Conservation (phyloP, 352 stramenopile species). For the Pythium inflatum region DNA sequence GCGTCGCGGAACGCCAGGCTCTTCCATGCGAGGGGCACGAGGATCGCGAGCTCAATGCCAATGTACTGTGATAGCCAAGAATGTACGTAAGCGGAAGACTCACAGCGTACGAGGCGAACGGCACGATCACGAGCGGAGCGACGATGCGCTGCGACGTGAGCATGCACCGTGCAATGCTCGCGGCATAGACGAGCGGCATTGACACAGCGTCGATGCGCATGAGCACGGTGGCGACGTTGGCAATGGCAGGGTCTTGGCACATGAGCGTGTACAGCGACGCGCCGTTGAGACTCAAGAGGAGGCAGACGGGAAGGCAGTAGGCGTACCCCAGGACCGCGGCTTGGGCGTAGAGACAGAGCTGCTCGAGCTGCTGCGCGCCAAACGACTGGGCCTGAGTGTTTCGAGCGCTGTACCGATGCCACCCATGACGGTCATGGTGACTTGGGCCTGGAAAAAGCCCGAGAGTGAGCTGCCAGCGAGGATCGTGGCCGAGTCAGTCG, state of each 20-base stretch:
- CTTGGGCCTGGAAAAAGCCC: slow-evolving; percentile 18
- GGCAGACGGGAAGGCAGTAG: slow-evolving; percentile 22
- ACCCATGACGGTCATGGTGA: slow-evolving; percentile 22
- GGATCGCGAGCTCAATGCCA: slow-evolving; percentile 34
- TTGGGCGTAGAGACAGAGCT: slow-evolving; percentile 54
- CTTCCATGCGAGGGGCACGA: not conserved
- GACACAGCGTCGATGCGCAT: slow-evolving; percentile 25
- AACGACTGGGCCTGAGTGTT: slow-evolving; percentile 48
- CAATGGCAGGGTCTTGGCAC: slow-evolving; percentile 41
- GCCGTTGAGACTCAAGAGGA: slow-evolving; percentile 30
- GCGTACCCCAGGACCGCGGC: slow-evolving; percentile 35
- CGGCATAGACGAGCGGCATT: slow-evolving; percentile 39
- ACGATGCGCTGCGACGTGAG: slow-evolving; percentile 49
- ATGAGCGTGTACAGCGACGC: slow-evolving; percentile 33
- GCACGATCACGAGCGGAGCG: slow-evolving; percentile 38
- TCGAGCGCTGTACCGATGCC: slow-evolving; percentile 38
- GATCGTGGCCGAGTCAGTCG: slow-evolving; percentile 26
- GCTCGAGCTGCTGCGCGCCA: slow-evolving; percentile 37
- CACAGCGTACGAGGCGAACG: slow-evolving; percentile 28
- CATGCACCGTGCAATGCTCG: slow-evolving; percentile 32
- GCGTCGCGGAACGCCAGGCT: slow-evolving; percentile 34
- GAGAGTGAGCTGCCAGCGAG: slow-evolving; percentile 35
- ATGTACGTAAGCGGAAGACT: slow-evolving; percentile 36
- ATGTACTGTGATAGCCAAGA: slow-evolving; percentile 42
- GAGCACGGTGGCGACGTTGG: slow-evolving; percentile 31